These are phyloP conservation scores for Phytophthora nicotianae DNA, from an alignment of 352 stramenopile species.

Conservation along the genomic window DNA sequence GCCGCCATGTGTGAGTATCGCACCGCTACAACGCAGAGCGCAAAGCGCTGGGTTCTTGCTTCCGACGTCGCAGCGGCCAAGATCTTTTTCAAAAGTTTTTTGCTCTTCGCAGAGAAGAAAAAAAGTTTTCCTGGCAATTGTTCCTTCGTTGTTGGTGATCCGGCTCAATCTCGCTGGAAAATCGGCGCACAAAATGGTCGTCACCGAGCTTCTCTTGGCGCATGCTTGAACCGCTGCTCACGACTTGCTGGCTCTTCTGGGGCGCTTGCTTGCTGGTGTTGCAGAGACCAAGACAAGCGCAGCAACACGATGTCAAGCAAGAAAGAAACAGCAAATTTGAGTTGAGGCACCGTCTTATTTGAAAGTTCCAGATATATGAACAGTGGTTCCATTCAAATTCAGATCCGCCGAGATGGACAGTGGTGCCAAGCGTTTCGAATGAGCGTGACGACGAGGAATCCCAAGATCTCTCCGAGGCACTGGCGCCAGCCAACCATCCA, in stretches of 20 bases:
- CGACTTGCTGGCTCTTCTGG: constrained; percentile 23
- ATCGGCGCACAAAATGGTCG: constrained; percentile 22
- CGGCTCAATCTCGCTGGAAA: constrained; percentile 12
- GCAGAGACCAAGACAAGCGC: constrained; percentile 17
- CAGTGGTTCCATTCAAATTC: background rate
- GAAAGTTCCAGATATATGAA: background rate
- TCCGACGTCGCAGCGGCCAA: constrained; percentile 6
- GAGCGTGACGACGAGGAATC: constrained; percentile 10
- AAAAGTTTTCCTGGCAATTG: constrained; percentile 17
- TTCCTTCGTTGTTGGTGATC: constrained; percentile 14
- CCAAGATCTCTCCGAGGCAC: background rate
- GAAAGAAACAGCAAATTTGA: background rate
- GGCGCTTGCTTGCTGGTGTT: constrained; percentile 16
- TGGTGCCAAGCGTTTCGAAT: constrained; percentile 28
- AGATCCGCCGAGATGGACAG: constrained; percentile 10
- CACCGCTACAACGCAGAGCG: background rate
- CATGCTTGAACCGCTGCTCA: constrained; percentile 19
- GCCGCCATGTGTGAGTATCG: constrained; percentile 2
- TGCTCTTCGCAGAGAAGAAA: constrained; percentile 16
- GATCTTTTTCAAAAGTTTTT: constrained; percentile 21
- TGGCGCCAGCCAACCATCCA: constrained; percentile 21
- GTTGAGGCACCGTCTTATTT: background rate
- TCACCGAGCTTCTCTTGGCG: constrained; percentile 22
- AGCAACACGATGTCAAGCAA: background rate
- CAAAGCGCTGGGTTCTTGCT: constrained; percentile 8